Base-by-base conservation (phyloP, 2,329 filamentous ascomycete species). In the Xylaria sp. region DNA sequence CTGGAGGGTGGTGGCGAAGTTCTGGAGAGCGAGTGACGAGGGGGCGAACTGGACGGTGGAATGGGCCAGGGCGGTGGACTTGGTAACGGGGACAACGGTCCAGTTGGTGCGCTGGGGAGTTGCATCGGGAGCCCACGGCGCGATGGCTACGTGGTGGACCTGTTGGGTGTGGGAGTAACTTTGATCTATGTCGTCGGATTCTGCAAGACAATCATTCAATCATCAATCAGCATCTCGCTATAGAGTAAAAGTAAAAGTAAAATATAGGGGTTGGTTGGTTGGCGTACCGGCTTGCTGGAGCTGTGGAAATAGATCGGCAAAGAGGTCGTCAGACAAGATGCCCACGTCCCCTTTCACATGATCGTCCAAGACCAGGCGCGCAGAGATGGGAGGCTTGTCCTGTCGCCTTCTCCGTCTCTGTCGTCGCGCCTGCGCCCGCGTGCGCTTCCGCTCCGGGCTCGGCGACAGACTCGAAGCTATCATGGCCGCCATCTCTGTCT, bases 281-380 rank as follows among this genome's bases (percentile, higher is more conserved):
- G 26, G 38, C 65, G 28, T 70, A 71, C 70, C 70, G 40, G 66
- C 33, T 63, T 58, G 67, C 11, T 81, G 80, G 74, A 86, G 76
- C 74, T 88, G 83, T 70, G 92, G 90, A 81, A 97, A 94, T 60
- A 98, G 86, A 77, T 97, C 92, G 56, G 87, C 84, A 76, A 94
- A 93, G 60, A 99, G 85, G 79, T 97, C 93, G 75, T 93, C 91
- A 13, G 95, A 97, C 62, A 98, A 81, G 72, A 96, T 88, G 71
- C 94, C 96, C 70, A 94, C 87, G 77, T 97, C 93, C 62, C 93
- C 93, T 81, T 91, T 93, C 75, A 97, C 86, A 79, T 92, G 91
- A 77, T 94, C 92, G 80, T 97, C 94, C 65, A 97, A 88, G 44
- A 97, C 87, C 59, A 98, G 85, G 66, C 92, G 90, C 65, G 93